Percentiles rank a stretch among this genome's conserved stretches.
These are phyloP conservation scores for Lactarius pseudohatsudake DNA, from an alignment of 768 basidiomycete species.

Conservation along the genomic window DNA sequence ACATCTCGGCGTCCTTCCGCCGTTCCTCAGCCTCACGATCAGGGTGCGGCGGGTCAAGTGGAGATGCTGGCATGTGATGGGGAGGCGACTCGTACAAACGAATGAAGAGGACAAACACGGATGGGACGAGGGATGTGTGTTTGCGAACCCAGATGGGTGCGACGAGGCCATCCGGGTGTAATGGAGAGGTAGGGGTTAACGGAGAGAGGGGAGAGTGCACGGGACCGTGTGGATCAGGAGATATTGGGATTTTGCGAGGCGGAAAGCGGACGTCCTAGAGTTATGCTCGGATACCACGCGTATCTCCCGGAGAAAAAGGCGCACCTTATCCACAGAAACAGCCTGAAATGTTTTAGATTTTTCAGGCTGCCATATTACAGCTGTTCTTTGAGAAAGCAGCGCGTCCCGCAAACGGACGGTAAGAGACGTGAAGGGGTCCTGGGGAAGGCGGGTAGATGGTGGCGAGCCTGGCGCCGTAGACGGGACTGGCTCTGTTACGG, in stretches of 20 bases:
- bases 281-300: neutral
- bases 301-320: slow-evolving; percentile 5
- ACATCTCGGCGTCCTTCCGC: slow-evolving; percentile 69
- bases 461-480: slow-evolving; percentile 32
- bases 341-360: slow-evolving; percentile 76
- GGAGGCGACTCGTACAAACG: slow-evolving; percentile 71
- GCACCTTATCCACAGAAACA: slow-evolving; percentile 76
- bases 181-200: slow-evolving; percentile 80
- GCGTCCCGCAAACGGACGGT: slow-evolving; percentile 63
- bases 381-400: slow-evolving; percentile 60
- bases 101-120: slow-evolving; percentile 90
- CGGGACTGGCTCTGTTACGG: slow-evolving; percentile 24
- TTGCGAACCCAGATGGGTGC: slow-evolving; percentile 98
- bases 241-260: slow-evolving; percentile 68
- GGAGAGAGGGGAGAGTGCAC: slow-evolving; percentile 94
- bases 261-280: slow-evolving; percentile 74
- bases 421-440: slow-evolving; percentile 65
- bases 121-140: slow-evolving; percentile 87
- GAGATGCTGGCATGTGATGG: slow-evolving; percentile 44
- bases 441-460: slow-evolving; percentile 36
- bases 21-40: slow-evolving; percentile 68
- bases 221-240: slow-evolving; percentile 52
- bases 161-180: slow-evolving; percentile 93
- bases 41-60: slow-evolving; percentile 52
- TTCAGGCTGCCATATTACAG: slow-evolving; percentile 71